Percentiles rank a stretch among this genome's conserved stretches.
These are phyloP conservation scores for Otatea glauca DNA, from an alignment of 176 grass and related monocot species.

Conservation along the genomic window DNA sequence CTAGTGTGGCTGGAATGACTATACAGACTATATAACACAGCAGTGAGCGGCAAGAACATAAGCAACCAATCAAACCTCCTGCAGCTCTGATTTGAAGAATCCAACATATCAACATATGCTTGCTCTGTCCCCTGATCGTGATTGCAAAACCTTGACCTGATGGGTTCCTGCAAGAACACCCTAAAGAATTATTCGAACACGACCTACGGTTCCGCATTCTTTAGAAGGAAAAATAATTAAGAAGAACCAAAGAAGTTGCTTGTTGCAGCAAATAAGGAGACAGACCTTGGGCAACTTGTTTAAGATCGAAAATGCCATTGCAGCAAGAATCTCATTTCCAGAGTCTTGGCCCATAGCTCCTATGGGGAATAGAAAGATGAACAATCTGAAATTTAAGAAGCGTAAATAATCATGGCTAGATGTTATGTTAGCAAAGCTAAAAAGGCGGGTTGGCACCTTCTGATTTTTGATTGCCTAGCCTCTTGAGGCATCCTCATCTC, in stretches of 20 bases:
- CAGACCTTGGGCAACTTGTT: conserved; percentile 88
- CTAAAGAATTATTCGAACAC: too few species aligned
- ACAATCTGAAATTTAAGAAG: not conserved
- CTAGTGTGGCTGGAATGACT: too few species aligned
- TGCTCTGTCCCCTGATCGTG: conserved; percentile 59
- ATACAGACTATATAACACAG: conserved; percentile 4
- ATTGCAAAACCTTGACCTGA: conserved; percentile 64
- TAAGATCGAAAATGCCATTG: conserved; percentile 78
- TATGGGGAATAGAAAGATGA: conserved; percentile 38
- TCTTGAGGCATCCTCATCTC: not conserved
- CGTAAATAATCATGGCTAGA: not conserved
- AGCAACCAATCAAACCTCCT: conserved; percentile 61
- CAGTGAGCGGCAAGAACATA: not conserved
- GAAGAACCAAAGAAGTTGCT: too few species aligned
- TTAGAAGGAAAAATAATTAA: too few species aligned
- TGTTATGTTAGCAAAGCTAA: too few species aligned
- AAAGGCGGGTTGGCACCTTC: not conserved
- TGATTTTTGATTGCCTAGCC: conserved; percentile 16
- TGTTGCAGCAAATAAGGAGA: too few species aligned
- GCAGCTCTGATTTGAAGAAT: conserved; percentile 69
- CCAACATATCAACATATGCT: conserved; percentile 66
- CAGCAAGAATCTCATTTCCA: conserved; percentile 86
- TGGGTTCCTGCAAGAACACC: conserved; percentile 66
- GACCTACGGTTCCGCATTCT: not conserved
- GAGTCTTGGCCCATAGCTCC: conserved; percentile 80